phyloP scores from a whole-genome alignment of 805 yeast species.

The Saccharomycopsis lassenensis region DNA sequence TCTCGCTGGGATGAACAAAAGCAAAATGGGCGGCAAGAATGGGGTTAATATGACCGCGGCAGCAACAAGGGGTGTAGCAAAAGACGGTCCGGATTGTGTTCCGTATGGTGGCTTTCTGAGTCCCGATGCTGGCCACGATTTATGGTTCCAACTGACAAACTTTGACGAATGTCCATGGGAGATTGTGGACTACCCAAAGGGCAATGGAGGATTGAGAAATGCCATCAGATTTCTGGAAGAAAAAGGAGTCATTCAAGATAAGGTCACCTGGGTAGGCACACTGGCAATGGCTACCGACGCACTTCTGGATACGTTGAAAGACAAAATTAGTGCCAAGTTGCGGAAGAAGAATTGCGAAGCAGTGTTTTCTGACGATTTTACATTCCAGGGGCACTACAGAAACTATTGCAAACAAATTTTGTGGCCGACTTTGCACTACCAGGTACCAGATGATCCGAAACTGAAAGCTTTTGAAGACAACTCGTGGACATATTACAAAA shows the following conservation, averaged over 20 bases:
- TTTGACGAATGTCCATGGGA: conserved; percentile 57
- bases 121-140: conserved; percentile 40
- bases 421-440: conserved; percentile 94
- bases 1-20: background rate
- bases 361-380: conserved; percentile 64
- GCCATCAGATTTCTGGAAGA: conserved; percentile 58
- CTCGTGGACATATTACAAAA: conserved; percentile 78
- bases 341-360: conserved; percentile 41
- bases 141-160: conserved; percentile 28
- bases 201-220: conserved; percentile 82
- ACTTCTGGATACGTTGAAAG: conserved; percentile 46
- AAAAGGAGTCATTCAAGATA: conserved; percentile 27
- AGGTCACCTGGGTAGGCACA: conserved; percentile 76
- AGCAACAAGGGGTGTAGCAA: background rate
- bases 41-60: background rate
- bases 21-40: background rate
- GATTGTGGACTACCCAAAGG: conserved; percentile 55
- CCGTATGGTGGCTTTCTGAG: conserved; percentile 71
- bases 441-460: conserved; percentile 90
- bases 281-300: conserved; percentile 85
- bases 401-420: conserved; percentile 88
- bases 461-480: conserved; percentile 93
- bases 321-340: conserved; percentile 40
- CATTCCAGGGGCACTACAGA: conserved; percentile 83
- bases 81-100: conserved; percentile 35